Conservation (phyloP, 139 green algal species). For the Micromonas commoda region DNA sequence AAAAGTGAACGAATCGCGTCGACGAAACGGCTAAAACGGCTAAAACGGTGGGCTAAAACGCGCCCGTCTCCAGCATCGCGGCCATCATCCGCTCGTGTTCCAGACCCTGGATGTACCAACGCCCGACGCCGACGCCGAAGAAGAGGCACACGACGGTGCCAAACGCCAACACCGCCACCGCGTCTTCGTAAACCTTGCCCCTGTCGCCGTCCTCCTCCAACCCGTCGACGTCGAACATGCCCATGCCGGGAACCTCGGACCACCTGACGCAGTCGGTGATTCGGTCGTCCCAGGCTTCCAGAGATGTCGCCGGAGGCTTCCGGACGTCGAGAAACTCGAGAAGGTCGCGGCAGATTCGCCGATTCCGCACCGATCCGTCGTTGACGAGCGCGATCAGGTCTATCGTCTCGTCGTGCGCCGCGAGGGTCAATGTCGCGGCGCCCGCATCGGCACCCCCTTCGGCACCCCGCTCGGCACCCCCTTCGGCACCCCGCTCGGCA, state of each 20-base stretch:
- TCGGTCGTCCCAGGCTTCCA: not conserved
- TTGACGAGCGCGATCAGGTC: not conserved
- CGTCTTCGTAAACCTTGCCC: not conserved
- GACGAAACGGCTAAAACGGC: too few species aligned
- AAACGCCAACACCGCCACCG: slow-evolving; percentile 1
- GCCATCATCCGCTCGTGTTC: not conserved
- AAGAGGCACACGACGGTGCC: not conserved
- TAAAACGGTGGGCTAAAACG: not conserved
- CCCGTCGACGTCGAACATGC: slow-evolving; percentile 5
- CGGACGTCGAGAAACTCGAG: slow-evolving; percentile 13
- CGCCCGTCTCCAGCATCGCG: slow-evolving; percentile 1
- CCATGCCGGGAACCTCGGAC: slow-evolving; percentile 8
- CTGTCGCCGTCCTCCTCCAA: slow-evolving; percentile 2
- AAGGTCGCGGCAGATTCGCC: not conserved
- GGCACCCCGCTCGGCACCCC: too few species aligned
- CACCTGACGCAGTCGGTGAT: not conserved
- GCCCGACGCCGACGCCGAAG: not conserved
- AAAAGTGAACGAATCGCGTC: not conserved
- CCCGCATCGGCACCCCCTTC: not conserved
- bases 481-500: not conserved
- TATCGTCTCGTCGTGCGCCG: not conserved
- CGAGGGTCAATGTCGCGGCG: not conserved
- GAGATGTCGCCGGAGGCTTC: not conserved
- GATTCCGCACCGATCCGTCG: not conserved
- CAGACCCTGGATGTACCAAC: slow-evolving; percentile 1